Conservation (phyloP, 2,329 filamentous ascomycete genomes). For the Phyllosticta citrichinensis region DNA sequence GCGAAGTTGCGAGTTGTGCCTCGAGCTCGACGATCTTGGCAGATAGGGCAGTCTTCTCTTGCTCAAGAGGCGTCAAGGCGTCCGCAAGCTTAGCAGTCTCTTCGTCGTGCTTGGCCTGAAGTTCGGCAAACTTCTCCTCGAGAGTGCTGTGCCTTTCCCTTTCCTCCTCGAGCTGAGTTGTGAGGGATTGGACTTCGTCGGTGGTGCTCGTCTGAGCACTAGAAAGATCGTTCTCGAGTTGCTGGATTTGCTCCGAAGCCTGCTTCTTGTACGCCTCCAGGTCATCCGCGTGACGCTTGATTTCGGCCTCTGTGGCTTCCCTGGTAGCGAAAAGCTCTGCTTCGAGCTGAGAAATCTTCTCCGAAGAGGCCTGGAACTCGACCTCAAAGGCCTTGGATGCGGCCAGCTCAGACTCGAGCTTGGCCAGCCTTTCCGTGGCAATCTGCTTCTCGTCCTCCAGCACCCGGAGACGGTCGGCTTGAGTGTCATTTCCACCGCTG, state of each 20-base stretch:
- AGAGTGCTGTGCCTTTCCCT: neutral
- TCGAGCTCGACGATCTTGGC: conserved; percentile 7
- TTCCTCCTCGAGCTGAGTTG: conserved; percentile 3
- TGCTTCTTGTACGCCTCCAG: conserved; percentile 3
- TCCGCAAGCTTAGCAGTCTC: conserved; percentile 2
- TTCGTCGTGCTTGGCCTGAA: neutral
- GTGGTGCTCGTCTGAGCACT: neutral
- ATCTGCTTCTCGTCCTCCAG: conserved; percentile 5
- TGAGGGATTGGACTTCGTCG: neutral
- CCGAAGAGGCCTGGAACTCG: conserved; percentile 3
- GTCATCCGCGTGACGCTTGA: neutral
- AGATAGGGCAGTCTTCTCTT: conserved; percentile 1
- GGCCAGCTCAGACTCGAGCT: conserved; percentile 3
- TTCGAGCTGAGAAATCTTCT: conserved; percentile 7
- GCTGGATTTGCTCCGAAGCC: conserved; percentile 1
- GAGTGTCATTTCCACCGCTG: neutral
- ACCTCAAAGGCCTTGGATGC: neutral
- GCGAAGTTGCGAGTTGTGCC: neutral
- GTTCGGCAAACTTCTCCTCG: conserved; percentile 5
- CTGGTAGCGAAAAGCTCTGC: conserved; percentile 2
- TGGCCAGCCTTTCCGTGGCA: neutral
- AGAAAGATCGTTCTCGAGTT: conserved; percentile 1
- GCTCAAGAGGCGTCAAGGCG: neutral
- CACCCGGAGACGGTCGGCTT: neutral
- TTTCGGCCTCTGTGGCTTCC: conserved; percentile 1